phyloP scores from a whole-genome alignment of 768 basidiomycete species.

The Psilocybe cyanescens region DNA sequence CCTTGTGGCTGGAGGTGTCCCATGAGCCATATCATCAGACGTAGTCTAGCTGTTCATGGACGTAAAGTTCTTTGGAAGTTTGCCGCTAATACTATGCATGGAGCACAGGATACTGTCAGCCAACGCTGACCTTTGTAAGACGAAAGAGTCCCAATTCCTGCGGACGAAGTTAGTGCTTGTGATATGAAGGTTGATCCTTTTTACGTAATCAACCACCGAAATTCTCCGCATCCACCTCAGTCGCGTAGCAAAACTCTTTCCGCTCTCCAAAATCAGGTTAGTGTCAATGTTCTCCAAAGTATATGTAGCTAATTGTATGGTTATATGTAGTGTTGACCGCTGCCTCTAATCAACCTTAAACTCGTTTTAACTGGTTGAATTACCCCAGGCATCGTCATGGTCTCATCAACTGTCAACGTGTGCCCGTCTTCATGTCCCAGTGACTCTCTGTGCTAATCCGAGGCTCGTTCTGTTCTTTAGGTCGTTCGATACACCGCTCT shows the following conservation, averaged over 20 bases:
- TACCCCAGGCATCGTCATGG: slow-evolving; percentile 50
- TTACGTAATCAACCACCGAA: slow-evolving; percentile 49
- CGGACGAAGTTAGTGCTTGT: too few relatives aligned
- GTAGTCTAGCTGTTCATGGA: too few relatives aligned
- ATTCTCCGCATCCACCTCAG: slow-evolving; percentile 41
- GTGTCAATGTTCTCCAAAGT: slow-evolving; percentile 8
- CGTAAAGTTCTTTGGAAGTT: too few relatives aligned
- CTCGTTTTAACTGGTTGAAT: slow-evolving; percentile 31
- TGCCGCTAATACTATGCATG: too few relatives aligned
- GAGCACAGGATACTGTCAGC: too few relatives aligned
- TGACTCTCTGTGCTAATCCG: slow-evolving; percentile 11
- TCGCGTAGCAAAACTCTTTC: slow-evolving; percentile 30
- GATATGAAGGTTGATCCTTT: slow-evolving; percentile 11
- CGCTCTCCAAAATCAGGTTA: slow-evolving; percentile 38
- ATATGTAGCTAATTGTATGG: background rate
- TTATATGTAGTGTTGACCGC: slow-evolving; percentile 21
- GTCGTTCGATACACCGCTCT: slow-evolving; percentile 95
- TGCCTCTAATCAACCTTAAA: slow-evolving; percentile 31
- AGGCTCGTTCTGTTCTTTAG: slow-evolving; percentile 40
- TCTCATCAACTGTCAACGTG: slow-evolving; percentile 78
- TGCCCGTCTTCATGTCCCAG: slow-evolving; percentile 29
- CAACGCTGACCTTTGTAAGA: too few relatives aligned
- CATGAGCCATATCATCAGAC: too few relatives aligned
- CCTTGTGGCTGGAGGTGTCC: background rate
- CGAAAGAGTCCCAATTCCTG: too few relatives aligned